Conservation (phyloP, 2,329 filamentous ascomycete species). For the Ambrosiella beaveri region DNA sequence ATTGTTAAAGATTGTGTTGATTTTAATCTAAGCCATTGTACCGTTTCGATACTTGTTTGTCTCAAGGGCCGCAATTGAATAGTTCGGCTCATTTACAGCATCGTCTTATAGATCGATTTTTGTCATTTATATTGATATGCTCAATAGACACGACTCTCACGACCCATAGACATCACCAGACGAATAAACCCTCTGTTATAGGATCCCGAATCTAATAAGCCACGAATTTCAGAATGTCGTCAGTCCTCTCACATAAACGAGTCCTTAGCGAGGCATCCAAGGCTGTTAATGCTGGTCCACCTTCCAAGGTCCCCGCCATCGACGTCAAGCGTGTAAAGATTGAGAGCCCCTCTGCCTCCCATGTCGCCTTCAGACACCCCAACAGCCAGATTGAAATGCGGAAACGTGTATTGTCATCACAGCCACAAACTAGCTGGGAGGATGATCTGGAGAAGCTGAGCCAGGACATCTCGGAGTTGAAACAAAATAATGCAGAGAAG, state of each 20-base stretch:
- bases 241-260: conserved; percentile 6
- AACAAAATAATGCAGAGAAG: conserved; percentile 74
- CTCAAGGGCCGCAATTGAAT: too few relatives aligned
- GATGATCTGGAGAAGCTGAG: conserved; percentile 89
- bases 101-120: too few relatives aligned
- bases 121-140: too few relatives aligned
- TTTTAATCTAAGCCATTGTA: too few relatives aligned
- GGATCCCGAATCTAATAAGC: not conserved
- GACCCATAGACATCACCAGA: not conserved
- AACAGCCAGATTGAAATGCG: conserved; percentile 35
- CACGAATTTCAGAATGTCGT: not conserved
- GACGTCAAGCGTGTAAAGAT: conserved; percentile 4
- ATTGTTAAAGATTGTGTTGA: too few relatives aligned
- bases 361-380: not conserved
- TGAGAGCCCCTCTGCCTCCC: conserved; percentile 1
- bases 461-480: conserved; percentile 75
- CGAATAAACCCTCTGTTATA: not conserved
- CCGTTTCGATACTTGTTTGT: not conserved
- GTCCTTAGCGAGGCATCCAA: conserved; percentile 3
- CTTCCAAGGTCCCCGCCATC: not conserved
- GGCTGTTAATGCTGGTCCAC: not conserved
- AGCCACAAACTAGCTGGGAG: conserved; percentile 83
- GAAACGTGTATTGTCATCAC: conserved; percentile 52
- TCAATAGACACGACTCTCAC: not conserved
- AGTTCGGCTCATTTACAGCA: too few relatives aligned